Conservation (phyloP, 305 asterid species). For the Caryopteris hybrid region DNA sequence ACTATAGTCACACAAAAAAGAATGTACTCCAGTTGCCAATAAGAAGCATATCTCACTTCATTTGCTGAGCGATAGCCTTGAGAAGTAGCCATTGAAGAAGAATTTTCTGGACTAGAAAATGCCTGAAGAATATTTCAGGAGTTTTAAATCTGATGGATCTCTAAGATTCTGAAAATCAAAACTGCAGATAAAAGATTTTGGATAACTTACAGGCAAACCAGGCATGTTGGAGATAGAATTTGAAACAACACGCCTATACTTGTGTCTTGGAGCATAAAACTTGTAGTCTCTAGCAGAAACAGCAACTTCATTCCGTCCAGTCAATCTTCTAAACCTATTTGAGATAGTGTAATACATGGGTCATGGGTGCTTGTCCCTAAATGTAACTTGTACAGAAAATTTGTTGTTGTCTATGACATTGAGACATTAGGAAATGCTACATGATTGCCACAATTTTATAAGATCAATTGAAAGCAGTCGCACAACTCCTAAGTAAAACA, state of each 20-base stretch:
- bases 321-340: conserved; percentile 81
- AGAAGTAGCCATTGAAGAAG: conserved; percentile 53
- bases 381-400: neutral
- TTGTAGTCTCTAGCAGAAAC: conserved; percentile 86
- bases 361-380: conserved; percentile 2
- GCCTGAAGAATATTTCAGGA: conserved; percentile 39
- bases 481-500: neutral
- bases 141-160: conserved; percentile 3
- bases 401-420: neutral
- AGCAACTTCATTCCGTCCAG: conserved; percentile 83
- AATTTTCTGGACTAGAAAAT: conserved; percentile 54
- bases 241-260: conserved; percentile 71
- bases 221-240: conserved; percentile 67
- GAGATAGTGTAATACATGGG: conserved; percentile 6
- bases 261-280: conserved; percentile 96
- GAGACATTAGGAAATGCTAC: neutral
- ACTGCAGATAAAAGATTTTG: conserved; percentile 1
- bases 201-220: conserved; percentile 65
- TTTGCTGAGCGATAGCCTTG: conserved; percentile 52
- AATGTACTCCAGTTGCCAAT: conserved; percentile 12
- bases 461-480: no score
- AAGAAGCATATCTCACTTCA: conserved; percentile 53
- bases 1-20: conserved; percentile 9
- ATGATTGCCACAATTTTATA: neutral
- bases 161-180: conserved; percentile 13